Percentiles rank a stretch among this genome's conserved stretches.
Evolutionary conservation across 176 grass and related monocot species (phyloP).

Genomic region (Stipa capillata): DNA sequence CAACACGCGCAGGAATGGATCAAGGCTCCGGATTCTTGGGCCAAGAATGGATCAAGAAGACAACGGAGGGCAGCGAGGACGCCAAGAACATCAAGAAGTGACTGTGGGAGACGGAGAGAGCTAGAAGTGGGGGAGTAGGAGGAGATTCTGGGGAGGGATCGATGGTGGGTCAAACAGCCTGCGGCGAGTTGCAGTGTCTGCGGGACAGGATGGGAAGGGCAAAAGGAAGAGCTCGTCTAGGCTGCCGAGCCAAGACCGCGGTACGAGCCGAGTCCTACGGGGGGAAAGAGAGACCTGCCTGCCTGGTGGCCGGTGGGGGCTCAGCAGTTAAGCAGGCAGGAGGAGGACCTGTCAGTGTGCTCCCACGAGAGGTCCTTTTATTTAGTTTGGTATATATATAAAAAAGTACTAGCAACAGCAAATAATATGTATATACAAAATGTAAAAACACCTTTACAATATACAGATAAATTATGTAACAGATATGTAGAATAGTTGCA

Average conservation of each 20-base stretch:
- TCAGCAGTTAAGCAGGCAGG: too few relatives aligned
- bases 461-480: too few relatives aligned
- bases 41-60: constrained; percentile 21
- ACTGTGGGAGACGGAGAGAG: background rate
- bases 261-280: background rate
- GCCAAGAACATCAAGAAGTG: background rate
- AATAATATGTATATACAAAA: too few relatives aligned
- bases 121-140: background rate
- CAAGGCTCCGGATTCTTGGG: background rate
- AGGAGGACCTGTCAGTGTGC: too few relatives aligned
- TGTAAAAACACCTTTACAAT: too few relatives aligned
- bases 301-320: too few relatives aligned
- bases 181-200: background rate
- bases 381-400: too few relatives aligned
- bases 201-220: constrained; percentile 23
- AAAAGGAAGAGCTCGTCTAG: background rate
- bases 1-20: background rate
- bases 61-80: background rate
- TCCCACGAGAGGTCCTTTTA: too few relatives aligned
- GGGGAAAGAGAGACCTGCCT: background rate
- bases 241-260: constrained; percentile 19
- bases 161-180: constrained; percentile 12
- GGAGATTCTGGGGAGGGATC: background rate
- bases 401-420: too few relatives aligned
- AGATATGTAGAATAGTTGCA: too few relatives aligned